Base-by-base conservation (phyloP, 192 early-diverging fungal genomes). In the Phlyctochytrium arcticum region DNA sequence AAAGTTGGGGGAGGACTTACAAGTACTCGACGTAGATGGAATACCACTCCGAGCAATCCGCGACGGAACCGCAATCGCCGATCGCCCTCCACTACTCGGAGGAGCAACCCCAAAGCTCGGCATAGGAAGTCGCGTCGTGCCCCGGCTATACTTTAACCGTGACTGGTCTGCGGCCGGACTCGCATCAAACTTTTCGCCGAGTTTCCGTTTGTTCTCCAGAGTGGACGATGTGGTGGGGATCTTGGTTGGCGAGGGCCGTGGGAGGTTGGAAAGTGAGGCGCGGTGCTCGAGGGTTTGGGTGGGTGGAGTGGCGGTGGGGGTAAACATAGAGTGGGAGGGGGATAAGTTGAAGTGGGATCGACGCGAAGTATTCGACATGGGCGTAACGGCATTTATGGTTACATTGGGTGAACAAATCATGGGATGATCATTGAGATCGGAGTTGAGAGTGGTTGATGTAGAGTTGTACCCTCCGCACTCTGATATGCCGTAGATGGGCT, bases 131-230 rank as follows among this genome's bases (percentile, higher is more conserved):
- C 33, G 24, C 55, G 55, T 34, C 8, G 2, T n/a, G 9, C 55
- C 55, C 34, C 55, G 8, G n/a, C 55, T 34, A 23, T 31, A 57
- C 33, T 57, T 57, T 7, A 57, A 23, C 15, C 55, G 24, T 35
- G 55, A 1, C 15, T 17, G 26, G 32, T 57, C 55, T 32, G 34
- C 26, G 1, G 10, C 4, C 2, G 33, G 24, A n/a, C n/a, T 33
- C n/a, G 26, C 33, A 17, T 34, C 55, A 34, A 57, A 57, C 55
- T 57, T 57, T 7, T 57, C 55, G 10, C 55, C 55, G 15, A 57
- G 1, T 32, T 57, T 57, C 2, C 55, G 55, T 35, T 57, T 57
- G n/a, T 23, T n/a, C 34, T n/a, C 24, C 7, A n/a, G 12, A 32
- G n/a, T 2, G 21, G 55, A n/a, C 7, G 23, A 33, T n/a, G 55